These are phyloP conservation scores for Anaeromyces robustus DNA, from an alignment of 192 early-diverging fungal species.

Conservation along the genomic window DNA sequence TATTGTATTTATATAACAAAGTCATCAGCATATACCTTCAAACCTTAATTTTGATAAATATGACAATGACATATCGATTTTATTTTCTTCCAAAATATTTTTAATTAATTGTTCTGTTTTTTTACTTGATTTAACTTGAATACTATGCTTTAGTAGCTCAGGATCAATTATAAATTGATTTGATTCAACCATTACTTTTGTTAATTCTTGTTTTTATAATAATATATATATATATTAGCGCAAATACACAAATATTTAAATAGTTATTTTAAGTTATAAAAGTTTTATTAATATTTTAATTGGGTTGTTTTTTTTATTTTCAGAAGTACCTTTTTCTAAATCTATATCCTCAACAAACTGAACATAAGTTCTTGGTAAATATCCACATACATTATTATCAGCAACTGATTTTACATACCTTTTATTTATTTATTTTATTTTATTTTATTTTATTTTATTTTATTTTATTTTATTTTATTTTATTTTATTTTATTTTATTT, in stretches of 20 bases:
- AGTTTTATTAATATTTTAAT: not conserved
- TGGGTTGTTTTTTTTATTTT: too few relatives aligned
- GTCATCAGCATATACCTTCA: slow-evolving; percentile 10
- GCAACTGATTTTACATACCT: slow-evolving; percentile 1
- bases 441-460: too few relatives aligned
- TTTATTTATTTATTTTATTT: too few relatives aligned
- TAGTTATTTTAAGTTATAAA: too few relatives aligned
- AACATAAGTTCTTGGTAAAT: slow-evolving; percentile 23
- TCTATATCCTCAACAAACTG: slow-evolving; percentile 7
- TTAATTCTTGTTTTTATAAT: not conserved
- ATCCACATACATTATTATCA: slow-evolving; percentile 12
- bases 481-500: too few relatives aligned
- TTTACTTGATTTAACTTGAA: not conserved
- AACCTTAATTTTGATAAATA: not conserved
- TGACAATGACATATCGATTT: not conserved
- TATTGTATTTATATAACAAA: slow-evolving; percentile 3
- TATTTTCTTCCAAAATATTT: not conserved
- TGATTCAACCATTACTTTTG: slow-evolving; percentile 4
- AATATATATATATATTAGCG: not conserved
- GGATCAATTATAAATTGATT: slow-evolving; percentile 4
- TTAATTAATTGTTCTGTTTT: not conserved
- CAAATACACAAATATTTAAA: too few relatives aligned
- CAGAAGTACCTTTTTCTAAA: not conserved
- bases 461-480: not conserved
- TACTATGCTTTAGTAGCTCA: not conserved